Evolutionary conservation across 2,329 filamentous ascomycete species (phyloP), one percentile per base, ranked within the genome.

Genomic region (Alternaria ventricosa): DNA sequence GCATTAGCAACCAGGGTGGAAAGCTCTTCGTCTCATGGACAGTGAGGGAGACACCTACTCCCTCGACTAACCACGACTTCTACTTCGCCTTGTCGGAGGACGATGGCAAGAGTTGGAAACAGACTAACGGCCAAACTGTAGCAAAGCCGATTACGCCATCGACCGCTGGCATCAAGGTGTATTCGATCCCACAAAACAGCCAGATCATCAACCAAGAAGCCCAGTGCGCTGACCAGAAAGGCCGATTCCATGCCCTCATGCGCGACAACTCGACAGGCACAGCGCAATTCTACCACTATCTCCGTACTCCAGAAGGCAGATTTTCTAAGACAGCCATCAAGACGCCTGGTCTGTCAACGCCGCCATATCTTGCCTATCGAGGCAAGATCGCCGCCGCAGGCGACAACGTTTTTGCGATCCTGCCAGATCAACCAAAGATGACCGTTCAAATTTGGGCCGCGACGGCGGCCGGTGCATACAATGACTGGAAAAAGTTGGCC

Each of bases 161-260:
- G 0, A 78, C 81, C 0, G 61, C 75, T 0, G 84, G 83, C 0
- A 82, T 85, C 50, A 78, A 81, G 15, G 81, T 82, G 1, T 84
- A 82, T 57, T 71, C 72, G 3, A 83, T 86, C n/a, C 79, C 82
- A 1, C 83, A 82, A 65, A 79, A 80, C 5, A 81, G 77, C 22
- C 81, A 85, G 2, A 79, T 86, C 56, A 81, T 82, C 60, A 86
- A 86, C 65, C 84, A 87, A 72, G 84, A 86, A 74, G 80, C 81
- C 4, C 84, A 86, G 66, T 81, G 80, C 8, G 82, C 82, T 3
- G 84, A 85, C 50, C 63, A 66, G 3, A 78, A 77, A 3, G 84
- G 84, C 0, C 80, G 83, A 2, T 82, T 86, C 59, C 84, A 86
- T 56, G 81, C 85, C 1, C 68, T 86, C 28, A 86, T 86, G 65